Evolutionary conservation across 225 moss, liverwort and hornwort species (phyloP).

Genomic region (Neckera pumila): DNA sequence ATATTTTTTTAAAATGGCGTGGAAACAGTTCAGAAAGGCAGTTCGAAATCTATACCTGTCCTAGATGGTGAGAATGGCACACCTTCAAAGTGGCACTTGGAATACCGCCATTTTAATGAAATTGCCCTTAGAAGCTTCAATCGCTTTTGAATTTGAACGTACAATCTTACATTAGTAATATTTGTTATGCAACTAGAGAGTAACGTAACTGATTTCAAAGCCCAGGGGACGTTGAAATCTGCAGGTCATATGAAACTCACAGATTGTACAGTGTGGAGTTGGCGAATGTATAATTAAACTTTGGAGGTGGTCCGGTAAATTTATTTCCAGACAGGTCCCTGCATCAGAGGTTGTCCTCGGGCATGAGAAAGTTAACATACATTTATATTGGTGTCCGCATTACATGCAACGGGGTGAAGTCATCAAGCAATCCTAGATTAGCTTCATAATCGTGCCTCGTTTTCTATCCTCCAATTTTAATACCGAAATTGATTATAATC

Average conservation of each 20-base stretch:
- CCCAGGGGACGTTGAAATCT: background rate
- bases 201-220: too few relatives aligned
- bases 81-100: too few relatives aligned
- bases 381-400: background rate
- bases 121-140: background rate
- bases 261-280: background rate
- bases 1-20: too few relatives aligned
- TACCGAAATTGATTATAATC: background rate
- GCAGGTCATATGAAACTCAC: background rate
- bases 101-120: too few relatives aligned
- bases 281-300: background rate
- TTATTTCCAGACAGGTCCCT: constrained; percentile 8
- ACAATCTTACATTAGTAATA: too few relatives aligned
- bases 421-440: background rate
- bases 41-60: too few relatives aligned
- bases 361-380: background rate
- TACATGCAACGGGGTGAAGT: background rate
- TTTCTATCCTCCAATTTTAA: background rate
- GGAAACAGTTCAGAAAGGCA: too few relatives aligned
- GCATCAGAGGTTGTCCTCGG: background rate
- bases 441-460: background rate
- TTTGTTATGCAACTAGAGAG: too few relatives aligned
- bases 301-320: background rate
- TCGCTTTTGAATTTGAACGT: background rate
- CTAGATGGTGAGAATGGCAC: too few relatives aligned